Conservation (phyloP, 208 protist genomes). For the Tritrichomonas foetus region DNA sequence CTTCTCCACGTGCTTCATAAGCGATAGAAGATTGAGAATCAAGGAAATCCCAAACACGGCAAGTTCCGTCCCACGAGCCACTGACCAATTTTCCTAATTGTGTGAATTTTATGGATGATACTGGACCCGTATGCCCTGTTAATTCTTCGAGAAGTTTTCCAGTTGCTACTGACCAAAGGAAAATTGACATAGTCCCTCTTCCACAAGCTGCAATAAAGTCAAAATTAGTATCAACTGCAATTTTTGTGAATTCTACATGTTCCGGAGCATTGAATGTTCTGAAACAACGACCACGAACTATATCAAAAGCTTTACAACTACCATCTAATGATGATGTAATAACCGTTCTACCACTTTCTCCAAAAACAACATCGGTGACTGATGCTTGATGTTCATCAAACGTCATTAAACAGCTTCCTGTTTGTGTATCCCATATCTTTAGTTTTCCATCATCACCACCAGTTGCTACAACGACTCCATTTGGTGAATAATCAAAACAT, state of each 20-base stretch:
- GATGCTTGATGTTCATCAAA: conserved; percentile 54
- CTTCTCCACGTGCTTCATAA: background rate
- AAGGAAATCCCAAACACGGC: conserved; percentile 51
- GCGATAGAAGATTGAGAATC: background rate
- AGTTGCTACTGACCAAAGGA: conserved; percentile 44
- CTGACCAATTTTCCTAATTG: conserved; percentile 30
- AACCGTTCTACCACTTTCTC: background rate
- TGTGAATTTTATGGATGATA: conserved; percentile 47
- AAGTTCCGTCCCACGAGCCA: conserved; percentile 48
- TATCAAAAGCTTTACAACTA: conserved; percentile 27
- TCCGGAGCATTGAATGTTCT: background rate
- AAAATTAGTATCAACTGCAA: background rate
- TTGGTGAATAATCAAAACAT: conserved; percentile 50
- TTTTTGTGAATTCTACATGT: background rate
- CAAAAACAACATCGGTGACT: conserved; percentile 50
- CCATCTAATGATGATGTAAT: conserved; percentile 32
- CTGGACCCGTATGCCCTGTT: conserved; percentile 46
- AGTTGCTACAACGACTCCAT: conserved; percentile 53
- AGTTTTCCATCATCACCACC: conserved; percentile 55
- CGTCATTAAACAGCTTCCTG: conserved; percentile 55
- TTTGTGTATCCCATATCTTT: conserved; percentile 55
- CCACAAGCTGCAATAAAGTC: background rate
- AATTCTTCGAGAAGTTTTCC: conserved; percentile 48
- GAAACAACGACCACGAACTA: conserved; percentile 28
- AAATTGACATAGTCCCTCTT: background rate